Conservation (phyloP, 225 moss, liverwort and hornwort species). For the Takakia lepidozioides region DNA sequence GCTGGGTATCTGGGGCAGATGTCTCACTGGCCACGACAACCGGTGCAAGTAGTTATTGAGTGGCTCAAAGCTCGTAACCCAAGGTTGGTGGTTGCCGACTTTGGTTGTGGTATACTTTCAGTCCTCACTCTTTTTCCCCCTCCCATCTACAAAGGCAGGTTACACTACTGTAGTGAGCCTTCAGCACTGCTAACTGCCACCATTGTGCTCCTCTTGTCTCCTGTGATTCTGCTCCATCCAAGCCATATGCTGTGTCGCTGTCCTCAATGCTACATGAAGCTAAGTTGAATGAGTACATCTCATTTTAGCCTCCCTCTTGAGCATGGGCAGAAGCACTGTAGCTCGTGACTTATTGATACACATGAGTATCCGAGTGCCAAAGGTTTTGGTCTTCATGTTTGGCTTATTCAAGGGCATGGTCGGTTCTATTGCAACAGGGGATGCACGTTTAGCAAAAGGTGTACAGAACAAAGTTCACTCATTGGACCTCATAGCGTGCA, state of each 20-base stretch:
- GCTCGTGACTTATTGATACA: too few species aligned
- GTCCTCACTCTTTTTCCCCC: constrained; percentile 3
- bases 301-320: too few species aligned
- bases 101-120: constrained; percentile 62
- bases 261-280: too few species aligned
- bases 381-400: not conserved
- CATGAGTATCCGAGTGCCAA: not conserved
- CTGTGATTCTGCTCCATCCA: too few species aligned
- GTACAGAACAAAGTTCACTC: constrained; percentile 78
- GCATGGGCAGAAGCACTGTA: too few species aligned
- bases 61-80: constrained; percentile 62
- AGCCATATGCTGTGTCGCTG: too few species aligned
- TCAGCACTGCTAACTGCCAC: too few species aligned
- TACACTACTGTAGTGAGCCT: too few species aligned
- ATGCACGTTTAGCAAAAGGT: constrained; percentile 75
- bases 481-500: constrained; percentile 76
- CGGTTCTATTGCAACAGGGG: constrained; percentile 28
- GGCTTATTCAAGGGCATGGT: not conserved
- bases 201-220: too few species aligned
- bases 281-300: too few species aligned
- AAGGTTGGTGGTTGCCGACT: constrained; percentile 73
- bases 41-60: constrained; percentile 58
- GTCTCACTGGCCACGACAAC: constrained; percentile 73
- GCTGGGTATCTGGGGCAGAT: constrained; percentile 95
- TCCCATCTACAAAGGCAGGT: too few species aligned